Percentiles rank a stretch among this genome's conserved stretches.
phyloP scores from a whole-genome alignment of 352 stramenopile genomes.

The Phytophthora pluvialis region DNA sequence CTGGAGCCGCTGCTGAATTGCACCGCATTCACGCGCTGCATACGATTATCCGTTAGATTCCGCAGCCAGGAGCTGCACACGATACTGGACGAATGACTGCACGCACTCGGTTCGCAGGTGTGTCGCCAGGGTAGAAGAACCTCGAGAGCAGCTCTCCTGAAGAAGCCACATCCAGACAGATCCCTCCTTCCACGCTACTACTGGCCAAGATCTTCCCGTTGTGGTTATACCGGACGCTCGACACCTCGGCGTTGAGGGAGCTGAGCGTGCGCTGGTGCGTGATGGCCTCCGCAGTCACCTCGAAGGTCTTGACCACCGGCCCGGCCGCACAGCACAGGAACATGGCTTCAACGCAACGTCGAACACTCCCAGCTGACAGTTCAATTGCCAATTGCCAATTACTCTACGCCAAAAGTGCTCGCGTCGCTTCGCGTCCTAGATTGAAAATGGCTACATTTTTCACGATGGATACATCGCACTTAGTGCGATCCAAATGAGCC shows the following conservation, averaged over 20 bases:
- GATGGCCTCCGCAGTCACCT: constrained; percentile 60
- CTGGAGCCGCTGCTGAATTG: constrained; percentile 77
- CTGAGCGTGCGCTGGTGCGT: constrained; percentile 47
- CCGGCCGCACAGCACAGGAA: constrained; percentile 66
- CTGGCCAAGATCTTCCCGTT: constrained; percentile 76
- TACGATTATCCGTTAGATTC: background rate
- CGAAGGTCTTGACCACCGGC: constrained; percentile 64
- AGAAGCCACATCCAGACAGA: constrained; percentile 60
- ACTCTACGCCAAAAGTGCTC: too few species aligned
- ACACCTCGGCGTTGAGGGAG: constrained; percentile 63
- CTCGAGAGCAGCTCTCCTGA: constrained; percentile 67
- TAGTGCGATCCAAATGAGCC: constrained; percentile 10
- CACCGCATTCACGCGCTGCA: constrained; percentile 64
- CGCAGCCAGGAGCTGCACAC: background rate
- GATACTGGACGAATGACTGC: background rate
- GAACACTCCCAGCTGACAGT: background rate
- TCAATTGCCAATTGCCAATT: too few species aligned
- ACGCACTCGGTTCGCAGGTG: constrained; percentile 44
- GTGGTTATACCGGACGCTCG: constrained; percentile 70
- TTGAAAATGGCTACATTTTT: constrained; percentile 23
- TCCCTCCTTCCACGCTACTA: constrained; percentile 62
- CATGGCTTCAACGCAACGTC: constrained; percentile 28
- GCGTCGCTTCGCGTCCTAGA: constrained; percentile 37
- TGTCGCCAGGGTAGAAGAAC: constrained; percentile 64
- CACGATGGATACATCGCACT: constrained; percentile 27